Percentiles rank a stretch among this genome's conserved stretches.
Evolutionary conservation across 495 filamentous ascomycete species (phyloP).

Genomic region (Daldinia caldariorum): DNA sequence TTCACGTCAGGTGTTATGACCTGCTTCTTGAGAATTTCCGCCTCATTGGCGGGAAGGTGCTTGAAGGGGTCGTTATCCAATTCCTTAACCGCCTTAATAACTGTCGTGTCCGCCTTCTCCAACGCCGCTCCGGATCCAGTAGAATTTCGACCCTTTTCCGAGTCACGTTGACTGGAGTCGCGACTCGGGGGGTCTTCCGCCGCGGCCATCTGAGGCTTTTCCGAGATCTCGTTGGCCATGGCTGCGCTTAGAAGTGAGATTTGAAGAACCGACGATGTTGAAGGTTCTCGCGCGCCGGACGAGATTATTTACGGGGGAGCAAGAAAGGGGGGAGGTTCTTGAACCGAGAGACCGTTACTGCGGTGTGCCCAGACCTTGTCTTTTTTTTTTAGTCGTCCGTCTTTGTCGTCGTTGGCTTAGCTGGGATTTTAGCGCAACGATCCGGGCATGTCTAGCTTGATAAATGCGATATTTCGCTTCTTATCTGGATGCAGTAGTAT

Average conservation of each 20-base stretch:
- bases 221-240: slow-evolving; percentile 46
- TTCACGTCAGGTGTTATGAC: slow-evolving; percentile 73
- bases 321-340: slow-evolving; percentile 15
- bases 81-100: slow-evolving; percentile 46
- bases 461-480: slow-evolving; percentile 3
- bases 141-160: slow-evolving; percentile 32
- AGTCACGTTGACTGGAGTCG: slow-evolving; percentile 49
- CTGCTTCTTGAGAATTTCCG: slow-evolving; percentile 67
- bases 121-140: slow-evolving; percentile 36
- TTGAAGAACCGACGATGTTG: background rate
- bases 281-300: slow-evolving; percentile 21
- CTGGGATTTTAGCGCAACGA: slow-evolving; percentile 8
- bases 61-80: slow-evolving; percentile 60
- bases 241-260: slow-evolving; percentile 5
- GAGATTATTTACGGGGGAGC: slow-evolving; percentile 11
- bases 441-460: background rate
- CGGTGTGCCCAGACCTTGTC: slow-evolving; percentile 25
- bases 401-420: slow-evolving; percentile 3
- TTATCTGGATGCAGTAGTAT: slow-evolving; percentile 1
- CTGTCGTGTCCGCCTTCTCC: slow-evolving; percentile 63
- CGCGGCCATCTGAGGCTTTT: slow-evolving; percentile 44
- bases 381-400: slow-evolving; percentile 13
- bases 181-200: slow-evolving; percentile 37
- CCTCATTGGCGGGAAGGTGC: slow-evolving; percentile 64
- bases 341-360: slow-evolving; percentile 17